phyloP scores from a whole-genome alignment of 495 filamentous ascomycete species.

The Aspergillus affinis region DNA sequence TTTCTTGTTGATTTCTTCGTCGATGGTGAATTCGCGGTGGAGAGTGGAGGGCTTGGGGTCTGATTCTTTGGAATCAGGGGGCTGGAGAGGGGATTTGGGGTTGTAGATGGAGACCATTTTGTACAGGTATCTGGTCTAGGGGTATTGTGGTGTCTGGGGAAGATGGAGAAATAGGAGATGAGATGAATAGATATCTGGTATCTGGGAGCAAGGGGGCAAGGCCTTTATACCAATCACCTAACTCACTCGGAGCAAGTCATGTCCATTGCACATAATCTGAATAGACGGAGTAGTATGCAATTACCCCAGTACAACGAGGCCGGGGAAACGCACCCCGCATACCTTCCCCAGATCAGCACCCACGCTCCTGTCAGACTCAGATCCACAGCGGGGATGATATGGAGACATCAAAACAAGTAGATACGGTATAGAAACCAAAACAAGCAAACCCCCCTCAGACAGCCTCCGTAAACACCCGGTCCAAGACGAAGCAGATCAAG shows the following conservation, averaged over 20 bases:
- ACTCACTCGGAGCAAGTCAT: not conserved
- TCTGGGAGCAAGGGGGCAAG: not conserved
- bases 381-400: not conserved
- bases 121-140: not conserved
- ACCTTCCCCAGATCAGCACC: not conserved
- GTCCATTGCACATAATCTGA: not conserved
- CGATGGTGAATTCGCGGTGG: conserved; percentile 7
- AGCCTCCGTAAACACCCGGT: not conserved
- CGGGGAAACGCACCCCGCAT: not conserved
- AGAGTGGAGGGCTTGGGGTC: not conserved
- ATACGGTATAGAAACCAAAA: too few relatives aligned
- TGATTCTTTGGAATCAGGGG: not conserved
- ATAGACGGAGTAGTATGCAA: too few relatives aligned
- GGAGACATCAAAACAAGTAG: too few relatives aligned
- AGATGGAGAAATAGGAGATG: not conserved
- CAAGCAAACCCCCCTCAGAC: too few relatives aligned
- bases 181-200: not conserved
- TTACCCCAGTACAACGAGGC: too few relatives aligned
- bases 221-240: not conserved
- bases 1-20: not conserved
- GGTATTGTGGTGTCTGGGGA: not conserved
- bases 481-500: not conserved
- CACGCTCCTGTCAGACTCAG: not conserved
- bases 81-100: not conserved
- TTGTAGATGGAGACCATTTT: not conserved